phyloP scores from a whole-genome alignment of 1,284 basidiomycete species.

The Cystobasidium pallidum region DNA sequence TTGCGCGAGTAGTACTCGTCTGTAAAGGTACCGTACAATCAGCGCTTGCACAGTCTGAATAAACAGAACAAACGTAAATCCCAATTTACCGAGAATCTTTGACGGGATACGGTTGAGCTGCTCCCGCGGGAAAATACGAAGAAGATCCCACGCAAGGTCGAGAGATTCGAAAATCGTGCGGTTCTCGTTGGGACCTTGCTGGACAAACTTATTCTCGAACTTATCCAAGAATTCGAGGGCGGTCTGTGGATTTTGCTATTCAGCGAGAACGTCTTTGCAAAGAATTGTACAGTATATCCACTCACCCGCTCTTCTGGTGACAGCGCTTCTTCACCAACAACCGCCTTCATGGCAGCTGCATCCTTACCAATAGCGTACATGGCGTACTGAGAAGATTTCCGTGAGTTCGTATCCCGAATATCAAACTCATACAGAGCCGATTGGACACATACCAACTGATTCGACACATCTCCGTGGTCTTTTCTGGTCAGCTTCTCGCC shows the following conservation, averaged over 20 bases:
- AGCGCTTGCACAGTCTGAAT: slow-evolving; percentile 59
- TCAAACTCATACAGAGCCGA: slow-evolving; percentile 13
- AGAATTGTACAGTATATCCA: no score
- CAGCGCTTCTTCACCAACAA: slow-evolving; percentile 97
- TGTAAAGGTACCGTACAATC: slow-evolving; percentile 60
- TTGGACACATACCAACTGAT: slow-evolving; percentile 73
- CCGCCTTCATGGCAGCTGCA: slow-evolving; percentile 98
- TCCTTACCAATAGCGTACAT: slow-evolving; percentile 98
- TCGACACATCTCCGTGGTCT: slow-evolving; percentile 98
- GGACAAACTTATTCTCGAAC: slow-evolving; percentile 92
- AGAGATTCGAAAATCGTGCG: slow-evolving; percentile 96
- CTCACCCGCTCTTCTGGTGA: slow-evolving; percentile 80
- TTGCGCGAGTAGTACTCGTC: slow-evolving; percentile 55
- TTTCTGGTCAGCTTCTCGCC: slow-evolving; percentile 96
- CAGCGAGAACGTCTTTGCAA: no score
- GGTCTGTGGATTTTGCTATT: slow-evolving; percentile 58
- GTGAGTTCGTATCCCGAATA: slow-evolving; percentile 42
- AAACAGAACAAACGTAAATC: background rate
- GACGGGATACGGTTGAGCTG: slow-evolving; percentile 75
- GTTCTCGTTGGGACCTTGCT: slow-evolving; percentile 93
- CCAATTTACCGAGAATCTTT: slow-evolving; percentile 78
- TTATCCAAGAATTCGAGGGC: slow-evolving; percentile 91
- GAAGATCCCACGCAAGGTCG: slow-evolving; percentile 93
- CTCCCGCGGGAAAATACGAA: slow-evolving; percentile 99
- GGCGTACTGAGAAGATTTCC: slow-evolving; percentile 64